phyloP scores from a whole-genome alignment of 2,329 filamentous ascomycete species.

The Aspergillus fumigatiaffinis region DNA sequence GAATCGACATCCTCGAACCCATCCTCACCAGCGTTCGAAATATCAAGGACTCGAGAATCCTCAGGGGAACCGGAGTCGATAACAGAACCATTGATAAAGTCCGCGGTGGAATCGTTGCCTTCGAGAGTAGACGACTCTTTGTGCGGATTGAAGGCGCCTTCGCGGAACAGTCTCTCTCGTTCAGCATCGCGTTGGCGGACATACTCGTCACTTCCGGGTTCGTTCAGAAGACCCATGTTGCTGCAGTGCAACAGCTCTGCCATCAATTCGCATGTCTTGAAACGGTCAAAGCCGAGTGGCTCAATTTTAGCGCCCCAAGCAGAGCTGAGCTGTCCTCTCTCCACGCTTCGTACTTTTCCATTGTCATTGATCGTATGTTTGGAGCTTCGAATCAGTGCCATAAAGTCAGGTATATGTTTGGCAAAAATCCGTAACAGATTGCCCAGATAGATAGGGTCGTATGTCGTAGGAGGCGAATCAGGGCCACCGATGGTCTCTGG shows the following conservation, averaged over 20 bases:
- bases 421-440: slow-evolving; percentile 86
- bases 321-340: slow-evolving; percentile 71
- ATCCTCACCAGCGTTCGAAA: slow-evolving; percentile 80
- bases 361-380: slow-evolving; percentile 55
- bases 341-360: slow-evolving; percentile 57
- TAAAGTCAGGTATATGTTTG: slow-evolving; percentile 87
- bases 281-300: slow-evolving; percentile 91
- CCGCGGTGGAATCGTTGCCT: slow-evolving; percentile 45
- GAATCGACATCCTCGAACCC: slow-evolving; percentile 84
- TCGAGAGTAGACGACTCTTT: slow-evolving; percentile 55
- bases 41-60: slow-evolving; percentile 66
- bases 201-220: slow-evolving; percentile 81
- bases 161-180: slow-evolving; percentile 70
- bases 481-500: slow-evolving; percentile 81
- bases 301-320: slow-evolving; percentile 91
- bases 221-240: slow-evolving; percentile 96
- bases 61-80: slow-evolving; percentile 53
- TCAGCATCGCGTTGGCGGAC: slow-evolving; percentile 76
- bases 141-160: slow-evolving; percentile 62
- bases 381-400: slow-evolving; percentile 78
- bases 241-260: slow-evolving; percentile 95
- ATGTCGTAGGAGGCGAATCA: slow-evolving; percentile 72
- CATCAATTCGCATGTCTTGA: slow-evolving; percentile 99
- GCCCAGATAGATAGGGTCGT: slow-evolving; percentile 93
- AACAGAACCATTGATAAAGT: slow-evolving; percentile 41